Conservation (phyloP, 257 asterid species). For the Solanum tarijense region DNA sequence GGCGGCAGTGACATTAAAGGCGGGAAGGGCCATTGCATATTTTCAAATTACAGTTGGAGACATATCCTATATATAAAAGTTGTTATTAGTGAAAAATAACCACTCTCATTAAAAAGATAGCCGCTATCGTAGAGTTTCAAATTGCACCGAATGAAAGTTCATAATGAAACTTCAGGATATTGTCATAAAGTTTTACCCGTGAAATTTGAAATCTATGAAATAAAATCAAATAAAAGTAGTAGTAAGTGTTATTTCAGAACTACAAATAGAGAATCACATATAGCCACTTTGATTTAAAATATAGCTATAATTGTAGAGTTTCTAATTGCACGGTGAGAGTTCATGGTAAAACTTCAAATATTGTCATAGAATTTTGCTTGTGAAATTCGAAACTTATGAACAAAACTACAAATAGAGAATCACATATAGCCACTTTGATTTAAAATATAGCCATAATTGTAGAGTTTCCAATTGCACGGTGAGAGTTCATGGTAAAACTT, state of each 20-base stretch:
- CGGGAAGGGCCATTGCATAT: conserved; percentile 34
- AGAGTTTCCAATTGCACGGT: background rate
- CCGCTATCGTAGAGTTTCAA: background rate
- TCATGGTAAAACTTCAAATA: background rate
- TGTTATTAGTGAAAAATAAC: background rate
- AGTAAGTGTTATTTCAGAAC: background rate
- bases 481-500: background rate
- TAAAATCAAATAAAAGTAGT: background rate
- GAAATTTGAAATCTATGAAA: background rate
- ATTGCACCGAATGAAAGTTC: rapidly evolving
- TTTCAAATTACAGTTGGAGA: conserved; percentile 15
- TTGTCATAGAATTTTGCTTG: background rate
- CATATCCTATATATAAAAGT: background rate
- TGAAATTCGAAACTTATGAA: background rate
- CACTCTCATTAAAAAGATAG: background rate
- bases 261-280: background rate
- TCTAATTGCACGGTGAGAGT: background rate
- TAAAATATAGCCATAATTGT: background rate
- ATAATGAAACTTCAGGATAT: background rate
- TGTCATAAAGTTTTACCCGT: background rate
- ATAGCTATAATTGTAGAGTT: background rate
- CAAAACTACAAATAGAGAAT: background rate
- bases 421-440: background rate
- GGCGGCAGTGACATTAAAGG: conserved; percentile 9
- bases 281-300: background rate